phyloP scores from a whole-genome alignment of 73 alveolate species.

The Breviolum minutum region DNA sequence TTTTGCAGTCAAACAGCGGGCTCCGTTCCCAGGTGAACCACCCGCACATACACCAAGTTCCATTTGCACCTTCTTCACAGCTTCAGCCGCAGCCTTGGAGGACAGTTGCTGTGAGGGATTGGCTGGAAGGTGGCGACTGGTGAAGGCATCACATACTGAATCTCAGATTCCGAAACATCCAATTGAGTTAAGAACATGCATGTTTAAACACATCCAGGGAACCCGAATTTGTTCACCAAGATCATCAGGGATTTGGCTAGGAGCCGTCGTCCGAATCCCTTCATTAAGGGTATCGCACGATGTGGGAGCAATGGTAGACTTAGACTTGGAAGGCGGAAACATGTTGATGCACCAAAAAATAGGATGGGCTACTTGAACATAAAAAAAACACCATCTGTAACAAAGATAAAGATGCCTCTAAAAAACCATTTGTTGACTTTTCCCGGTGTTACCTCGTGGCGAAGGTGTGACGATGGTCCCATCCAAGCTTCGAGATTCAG shows the following conservation, averaged over 20 bases:
- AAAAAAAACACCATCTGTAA: too few relatives aligned
- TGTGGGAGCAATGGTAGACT: background rate
- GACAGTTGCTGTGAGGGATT: background rate
- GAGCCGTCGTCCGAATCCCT: background rate
- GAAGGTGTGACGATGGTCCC: too few relatives aligned
- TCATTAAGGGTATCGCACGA: background rate
- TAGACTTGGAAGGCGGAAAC: background rate
- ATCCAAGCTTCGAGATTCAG: too few relatives aligned
- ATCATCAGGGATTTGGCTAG: background rate
- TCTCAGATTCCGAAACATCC: background rate
- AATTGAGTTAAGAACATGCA: background rate
- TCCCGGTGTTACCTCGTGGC: too few relatives aligned
- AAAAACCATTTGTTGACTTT: too few relatives aligned
- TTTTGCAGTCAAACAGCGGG: background rate
- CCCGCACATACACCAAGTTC: background rate
- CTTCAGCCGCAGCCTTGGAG: background rate
- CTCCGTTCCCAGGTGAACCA: constrained; percentile 8
- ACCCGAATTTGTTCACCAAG: background rate
- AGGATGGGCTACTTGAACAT: too few relatives aligned
- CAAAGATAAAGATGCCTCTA: too few relatives aligned
- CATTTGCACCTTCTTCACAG: background rate
- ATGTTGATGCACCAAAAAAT: too few relatives aligned
- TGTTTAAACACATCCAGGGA: background rate
- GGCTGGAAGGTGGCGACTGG: background rate
- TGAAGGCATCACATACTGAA: background rate